Evolutionary conservation across 2,329 filamentous ascomycete genomes (phyloP).

Genomic region (Lecanicillium sp.): DNA sequence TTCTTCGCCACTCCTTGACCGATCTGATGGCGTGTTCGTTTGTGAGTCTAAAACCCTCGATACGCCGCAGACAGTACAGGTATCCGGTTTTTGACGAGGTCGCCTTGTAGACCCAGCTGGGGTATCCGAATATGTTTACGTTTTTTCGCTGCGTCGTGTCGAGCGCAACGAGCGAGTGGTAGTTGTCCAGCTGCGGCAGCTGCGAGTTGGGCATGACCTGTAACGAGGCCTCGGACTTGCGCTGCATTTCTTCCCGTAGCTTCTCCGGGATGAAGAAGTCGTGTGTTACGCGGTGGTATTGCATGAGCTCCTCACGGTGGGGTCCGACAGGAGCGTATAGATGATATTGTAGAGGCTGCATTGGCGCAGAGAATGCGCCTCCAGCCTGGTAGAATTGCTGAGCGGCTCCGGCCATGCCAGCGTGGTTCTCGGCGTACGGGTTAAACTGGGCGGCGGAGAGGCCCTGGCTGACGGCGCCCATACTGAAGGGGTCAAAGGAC

Average conservation of each 20-base stretch:
- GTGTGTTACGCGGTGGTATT: constrained; percentile 80
- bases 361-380: constrained; percentile 42
- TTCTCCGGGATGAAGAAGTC: constrained; percentile 91
- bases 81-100: constrained; percentile 82
- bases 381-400: constrained; percentile 63
- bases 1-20: constrained; percentile 82
- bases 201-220: constrained; percentile 76
- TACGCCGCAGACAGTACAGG: constrained; percentile 77
- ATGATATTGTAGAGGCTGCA: constrained; percentile 78
- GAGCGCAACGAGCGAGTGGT: constrained; percentile 85
- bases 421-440: constrained; percentile 72
- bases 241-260: constrained; percentile 80
- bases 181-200: constrained; percentile 76
- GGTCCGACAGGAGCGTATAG: constrained; percentile 83
- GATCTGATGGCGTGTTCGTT: constrained; percentile 84
- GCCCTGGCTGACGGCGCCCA: constrained; percentile 48
- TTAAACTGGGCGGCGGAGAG: constrained; percentile 53
- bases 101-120: constrained; percentile 94
- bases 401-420: constrained; percentile 48
- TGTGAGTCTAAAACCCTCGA: constrained; percentile 83
- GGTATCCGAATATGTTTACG: constrained; percentile 73
- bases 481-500: constrained; percentile 58
- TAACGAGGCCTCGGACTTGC: constrained; percentile 76
- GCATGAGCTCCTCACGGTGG: constrained; percentile 71
- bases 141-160: constrained; percentile 78